Evolutionary conservation across 116 monocot species (phyloP).

Genomic region (Phalaenopsis hybrid): DNA sequence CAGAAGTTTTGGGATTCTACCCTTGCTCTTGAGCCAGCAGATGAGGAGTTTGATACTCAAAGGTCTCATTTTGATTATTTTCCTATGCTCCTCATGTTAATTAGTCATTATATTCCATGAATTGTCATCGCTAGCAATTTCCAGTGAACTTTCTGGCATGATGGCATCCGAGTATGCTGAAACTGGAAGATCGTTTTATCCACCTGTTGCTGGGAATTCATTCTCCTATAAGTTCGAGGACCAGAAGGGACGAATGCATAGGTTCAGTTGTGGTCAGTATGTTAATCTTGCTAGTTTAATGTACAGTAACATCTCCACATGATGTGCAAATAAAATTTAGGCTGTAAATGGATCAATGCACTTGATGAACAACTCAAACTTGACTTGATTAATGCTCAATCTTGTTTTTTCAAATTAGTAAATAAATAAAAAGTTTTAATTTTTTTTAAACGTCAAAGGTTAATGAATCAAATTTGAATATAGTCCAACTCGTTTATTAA

Average conservation of each 20-base stretch:
- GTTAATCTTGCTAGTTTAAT: neutral
- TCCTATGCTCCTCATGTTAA: neutral
- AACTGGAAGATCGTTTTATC: constrained; percentile 46
- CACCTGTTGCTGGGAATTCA: constrained; percentile 63
- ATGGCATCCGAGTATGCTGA: constrained; percentile 68
- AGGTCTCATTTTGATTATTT: constrained; percentile 37
- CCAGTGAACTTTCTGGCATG: constrained; percentile 71
- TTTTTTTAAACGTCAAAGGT: too few species aligned
- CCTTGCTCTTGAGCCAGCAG: constrained; percentile 69
- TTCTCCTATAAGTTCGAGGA: constrained; percentile 83
- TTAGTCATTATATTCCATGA: neutral
- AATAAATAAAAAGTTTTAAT: too few species aligned
- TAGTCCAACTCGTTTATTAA: too few species aligned
- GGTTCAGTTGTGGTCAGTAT: constrained; percentile 68
- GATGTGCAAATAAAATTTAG: too few species aligned
- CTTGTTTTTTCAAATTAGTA: too few species aligned
- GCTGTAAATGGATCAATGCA: too few species aligned
- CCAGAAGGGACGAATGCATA: constrained; percentile 61
- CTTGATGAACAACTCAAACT: too few species aligned
- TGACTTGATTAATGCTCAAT: too few species aligned
- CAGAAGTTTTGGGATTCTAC: constrained; percentile 97
- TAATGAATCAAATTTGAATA: too few species aligned
- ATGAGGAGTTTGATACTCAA: constrained; percentile 67
- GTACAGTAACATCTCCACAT: neutral
- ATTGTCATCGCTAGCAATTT: neutral